Evolutionary conservation across 2,329 filamentous ascomycete genomes (phyloP), one percentile per base, ranked within the genome.

Genomic region (Aspergillus intermedius): DNA sequence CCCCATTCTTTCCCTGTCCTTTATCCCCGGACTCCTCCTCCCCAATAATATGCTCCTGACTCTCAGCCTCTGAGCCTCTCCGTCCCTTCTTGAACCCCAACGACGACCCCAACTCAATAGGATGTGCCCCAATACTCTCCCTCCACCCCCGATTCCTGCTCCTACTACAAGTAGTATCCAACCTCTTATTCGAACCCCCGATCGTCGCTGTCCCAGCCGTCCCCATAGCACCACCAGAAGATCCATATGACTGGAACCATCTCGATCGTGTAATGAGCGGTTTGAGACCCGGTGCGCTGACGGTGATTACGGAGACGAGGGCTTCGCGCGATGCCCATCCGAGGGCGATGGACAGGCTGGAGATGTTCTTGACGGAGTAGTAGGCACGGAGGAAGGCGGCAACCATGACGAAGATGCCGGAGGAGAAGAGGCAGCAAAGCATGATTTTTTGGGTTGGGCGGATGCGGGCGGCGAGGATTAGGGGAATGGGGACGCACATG

Each of bases 351-450:
- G 53, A 37, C 0, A 57, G 39, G 4, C 44, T 51, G 30, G 45
- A 42, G 28, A 57, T 53, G n/a, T 54, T 40, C 12, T 49, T 55
- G 22, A 57, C 45, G 15, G 55, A 58, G 51, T 56, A 58, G 42
- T 57, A 56, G 17, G 56, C 56, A 19, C 56, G 52, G 4, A 58
- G 46, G 25, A 51, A 30, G n/a, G 54, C 51, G 35, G 44, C 47
- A 19, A 58, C 46, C 52, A 58, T 55, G 42, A 57, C 50, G 44
- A 56, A 57, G 21, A 58, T 47, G 3, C 53, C 54, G 10, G 53
- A 57, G 37, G 45, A 54, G 42, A 57, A 55, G 17, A 58, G 49
- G 9, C 35, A n/a, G 43, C 30, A 23, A 5, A 59, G 51, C 19
- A 57, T 48, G 12, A 55, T n/a, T n/a, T 59, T 59, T 32, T 54